These are phyloP conservation scores for Dentipellis fragilis DNA, from an alignment of 768 basidiomycete genomes.

Conservation along the genomic window DNA sequence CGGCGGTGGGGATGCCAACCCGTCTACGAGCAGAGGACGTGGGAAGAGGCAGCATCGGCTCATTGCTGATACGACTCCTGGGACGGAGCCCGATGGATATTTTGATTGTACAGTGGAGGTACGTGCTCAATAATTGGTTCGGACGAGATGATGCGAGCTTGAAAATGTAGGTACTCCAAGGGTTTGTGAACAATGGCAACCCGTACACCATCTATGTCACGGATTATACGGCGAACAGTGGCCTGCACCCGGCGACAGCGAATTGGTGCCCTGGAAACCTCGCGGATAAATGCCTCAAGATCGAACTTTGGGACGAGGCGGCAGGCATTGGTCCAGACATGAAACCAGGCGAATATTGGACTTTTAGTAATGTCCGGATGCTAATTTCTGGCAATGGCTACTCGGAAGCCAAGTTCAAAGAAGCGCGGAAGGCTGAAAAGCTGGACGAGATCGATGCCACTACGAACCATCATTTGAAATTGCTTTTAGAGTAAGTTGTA, in stretches of 20 bases:
- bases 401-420: conserved; percentile 10
- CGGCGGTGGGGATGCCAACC: conserved; percentile 5
- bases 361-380: conserved; percentile 12
- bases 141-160: background rate
- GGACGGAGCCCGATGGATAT: conserved; percentile 35
- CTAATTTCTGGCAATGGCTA: conserved; percentile 5
- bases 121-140: background rate
- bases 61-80: conserved; percentile 39
- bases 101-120: conserved; percentile 47
- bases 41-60: conserved; percentile 31
- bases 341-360: conserved; percentile 15
- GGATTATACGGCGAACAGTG: conserved; percentile 11
- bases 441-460: conserved; percentile 5
- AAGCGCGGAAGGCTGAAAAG: conserved; percentile 9
- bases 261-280: conserved; percentile 11
- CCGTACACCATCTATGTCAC: conserved; percentile 13
- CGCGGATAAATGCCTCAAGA: conserved; percentile 9
- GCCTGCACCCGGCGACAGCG: conserved; percentile 1
- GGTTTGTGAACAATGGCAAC: conserved; percentile 1
- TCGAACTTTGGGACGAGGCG: conserved; percentile 15
- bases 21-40: background rate
- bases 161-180: conserved; percentile 8
- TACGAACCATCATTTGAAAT: background rate
- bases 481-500: conserved; percentile 9
- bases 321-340: conserved; percentile 6